Evolutionary conservation across 2,329 filamentous ascomycete genomes (phyloP).

Genomic region (Cercospora zeae-maydis): DNA sequence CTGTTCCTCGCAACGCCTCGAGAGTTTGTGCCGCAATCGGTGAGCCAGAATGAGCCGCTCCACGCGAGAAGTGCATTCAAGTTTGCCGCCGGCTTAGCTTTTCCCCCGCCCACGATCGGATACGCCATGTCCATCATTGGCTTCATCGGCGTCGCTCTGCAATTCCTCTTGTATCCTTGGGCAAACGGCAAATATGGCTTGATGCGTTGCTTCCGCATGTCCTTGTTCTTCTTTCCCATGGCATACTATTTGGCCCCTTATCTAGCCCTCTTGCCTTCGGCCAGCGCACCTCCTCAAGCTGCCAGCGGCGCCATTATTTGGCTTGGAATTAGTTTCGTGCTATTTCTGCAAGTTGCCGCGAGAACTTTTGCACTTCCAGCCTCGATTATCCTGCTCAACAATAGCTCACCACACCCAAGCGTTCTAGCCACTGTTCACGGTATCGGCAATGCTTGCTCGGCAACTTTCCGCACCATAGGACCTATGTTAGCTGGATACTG

Average conservation of each 20-base stretch:
- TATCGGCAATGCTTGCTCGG: constrained; percentile 54
- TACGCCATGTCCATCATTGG: constrained; percentile 74
- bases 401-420: constrained; percentile 53
- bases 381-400: constrained; percentile 56
- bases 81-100: constrained; percentile 71
- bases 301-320: constrained; percentile 58
- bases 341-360: constrained; percentile 67
- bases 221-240: constrained; percentile 66
- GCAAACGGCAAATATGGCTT: constrained; percentile 66
- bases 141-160: constrained; percentile 68
- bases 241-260: constrained; percentile 69
- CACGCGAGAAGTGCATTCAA: constrained; percentile 46
- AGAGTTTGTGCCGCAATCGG: constrained; percentile 37
- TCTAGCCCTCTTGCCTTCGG: constrained; percentile 63
- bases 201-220: constrained; percentile 63
- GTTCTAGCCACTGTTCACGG: constrained; percentile 59
- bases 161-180: constrained; percentile 67
- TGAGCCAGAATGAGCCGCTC: constrained; percentile 28
- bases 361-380: constrained; percentile 65
- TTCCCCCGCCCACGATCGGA: constrained; percentile 68
- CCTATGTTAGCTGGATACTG: constrained; percentile 55
- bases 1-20: constrained; percentile 72
- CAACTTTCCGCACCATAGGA: constrained; percentile 54
- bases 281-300: constrained; percentile 47
- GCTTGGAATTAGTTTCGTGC: constrained; percentile 60